These are phyloP conservation scores for Mycena alexandri DNA, from an alignment of 768 basidiomycete genomes.

Conservation along the genomic window DNA sequence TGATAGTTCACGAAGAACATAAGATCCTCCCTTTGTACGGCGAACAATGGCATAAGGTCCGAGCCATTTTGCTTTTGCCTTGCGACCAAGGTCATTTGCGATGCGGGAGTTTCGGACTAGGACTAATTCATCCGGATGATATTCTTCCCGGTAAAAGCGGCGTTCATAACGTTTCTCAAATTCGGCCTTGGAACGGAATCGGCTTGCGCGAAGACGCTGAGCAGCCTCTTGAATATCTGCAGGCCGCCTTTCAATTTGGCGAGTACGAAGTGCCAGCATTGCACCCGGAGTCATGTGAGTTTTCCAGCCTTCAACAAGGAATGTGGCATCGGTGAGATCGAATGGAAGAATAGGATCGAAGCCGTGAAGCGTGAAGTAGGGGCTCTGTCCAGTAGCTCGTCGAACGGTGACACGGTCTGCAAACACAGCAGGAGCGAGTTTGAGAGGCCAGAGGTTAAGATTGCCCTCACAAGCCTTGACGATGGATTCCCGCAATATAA, in stretches of 20 bases:
- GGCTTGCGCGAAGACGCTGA: background rate
- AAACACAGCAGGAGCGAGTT: slow-evolving; percentile 4
- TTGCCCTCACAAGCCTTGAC: slow-evolving; percentile 19
- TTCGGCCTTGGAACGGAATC: background rate
- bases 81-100: background rate
- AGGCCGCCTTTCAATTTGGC: slow-evolving; percentile 37
- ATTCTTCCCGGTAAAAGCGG: background rate
- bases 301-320: slow-evolving; percentile 40
- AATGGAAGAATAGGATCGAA: slow-evolving; percentile 46
- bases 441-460: slow-evolving; percentile 15
- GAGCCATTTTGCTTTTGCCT: slow-evolving; percentile 3
- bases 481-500: slow-evolving; percentile 5
- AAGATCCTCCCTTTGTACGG: slow-evolving; percentile 5
- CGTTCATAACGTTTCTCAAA: background rate
- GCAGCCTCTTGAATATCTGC: background rate
- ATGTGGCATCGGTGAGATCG: slow-evolving; percentile 47
- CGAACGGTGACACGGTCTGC: slow-evolving; percentile 36
- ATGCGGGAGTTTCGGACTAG: slow-evolving; percentile 1
- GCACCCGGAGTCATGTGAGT: slow-evolving; percentile 27
- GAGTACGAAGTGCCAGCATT: slow-evolving; percentile 40
- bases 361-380: slow-evolving; percentile 43
- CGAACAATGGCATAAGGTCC: slow-evolving; percentile 22
- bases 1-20: slow-evolving; percentile 16
- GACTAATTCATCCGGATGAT: background rate
- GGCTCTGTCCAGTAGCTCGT: slow-evolving; percentile 34